Base-by-base conservation (phyloP, 176 grass and related monocot species). In the Eleusine indica region DNA sequence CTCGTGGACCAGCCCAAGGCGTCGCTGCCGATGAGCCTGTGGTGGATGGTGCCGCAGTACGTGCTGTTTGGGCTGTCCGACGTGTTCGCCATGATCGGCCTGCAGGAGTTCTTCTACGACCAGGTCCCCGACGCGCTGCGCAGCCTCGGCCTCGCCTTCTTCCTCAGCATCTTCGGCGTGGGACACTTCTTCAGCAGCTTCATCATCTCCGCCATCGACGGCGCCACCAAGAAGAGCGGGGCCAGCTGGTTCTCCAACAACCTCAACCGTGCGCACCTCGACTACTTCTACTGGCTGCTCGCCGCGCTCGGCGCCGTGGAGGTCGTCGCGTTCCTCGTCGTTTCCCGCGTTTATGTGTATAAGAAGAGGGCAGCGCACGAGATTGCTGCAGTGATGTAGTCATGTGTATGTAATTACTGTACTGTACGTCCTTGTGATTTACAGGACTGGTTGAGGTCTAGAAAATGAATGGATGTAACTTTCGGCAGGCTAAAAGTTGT, bases 71-170 rank as follows among this genome's bases (percentile, higher is more conserved):
- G 96, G 13, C 82, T 92, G 19, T 76, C 96, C 11, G 93, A 95
- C 74, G 93, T 95, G 39, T 93, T 98, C 86, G 78, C 96, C 65
- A 86, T 98, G 78, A 73, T 95, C 16, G 93, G 96, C 0, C 70
- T 98, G 66, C 96, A 94, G 73, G 96, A 98, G 66, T 98, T 98
- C 80, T 98, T 98, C 93, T 95, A 98, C 82, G 93, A 91, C 75
- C 96, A 98, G 79, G 91, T 92, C 6, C 89, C 89, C 16, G 85
- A 92, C 56, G 62, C 73, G 39, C 84, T 91, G 37, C 78, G 92
- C 46, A 94, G 89, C 78, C 77, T 94, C 11, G 92, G 92, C 12
- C 84, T 94, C 2, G 92, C 85, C 6, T 77, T 94, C 13, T 94
- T 86, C 81, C 67, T 92, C 60, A 94, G 92, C 73, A 89, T 94